phyloP scores from a whole-genome alignment of 768 basidiomycete species.

The Rickenella mellea region DNA sequence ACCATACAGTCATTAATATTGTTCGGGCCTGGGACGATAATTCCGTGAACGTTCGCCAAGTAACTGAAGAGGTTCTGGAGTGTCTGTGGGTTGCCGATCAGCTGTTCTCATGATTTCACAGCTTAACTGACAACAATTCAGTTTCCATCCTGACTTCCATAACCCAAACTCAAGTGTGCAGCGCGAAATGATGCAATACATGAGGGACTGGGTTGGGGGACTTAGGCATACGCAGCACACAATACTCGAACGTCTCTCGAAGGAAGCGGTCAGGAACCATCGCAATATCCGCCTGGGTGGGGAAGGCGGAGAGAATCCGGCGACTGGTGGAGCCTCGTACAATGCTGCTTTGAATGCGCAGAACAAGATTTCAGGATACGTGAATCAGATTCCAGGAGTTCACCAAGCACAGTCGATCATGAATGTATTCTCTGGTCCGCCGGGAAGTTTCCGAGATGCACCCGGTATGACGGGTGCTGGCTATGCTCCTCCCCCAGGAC shows the following conservation, averaged over 20 bases:
- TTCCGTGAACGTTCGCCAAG: constrained; percentile 43
- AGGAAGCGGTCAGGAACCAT: constrained; percentile 62
- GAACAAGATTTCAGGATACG: constrained; percentile 35
- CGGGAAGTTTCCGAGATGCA: background rate
- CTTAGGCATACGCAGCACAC: constrained; percentile 39
- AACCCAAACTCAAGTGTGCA: constrained; percentile 55
- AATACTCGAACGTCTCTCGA: constrained; percentile 47
- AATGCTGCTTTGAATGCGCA: constrained; percentile 41
- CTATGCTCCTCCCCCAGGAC: constrained; percentile 7
- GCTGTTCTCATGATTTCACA: background rate
- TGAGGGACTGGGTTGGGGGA: constrained; percentile 51
- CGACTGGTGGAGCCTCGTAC: constrained; percentile 40
- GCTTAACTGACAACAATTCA: constrained; percentile 14
- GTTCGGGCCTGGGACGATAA: constrained; percentile 76
- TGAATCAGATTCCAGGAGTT: constrained; percentile 37
- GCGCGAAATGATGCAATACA: constrained; percentile 63
- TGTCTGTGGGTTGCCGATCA: constrained; percentile 43
- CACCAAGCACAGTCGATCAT: constrained; percentile 29
- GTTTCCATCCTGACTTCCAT: constrained; percentile 83
- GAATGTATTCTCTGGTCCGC: constrained; percentile 6
- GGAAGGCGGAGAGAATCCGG: constrained; percentile 36
- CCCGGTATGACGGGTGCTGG: constrained; percentile 19
- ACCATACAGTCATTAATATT: constrained; percentile 56
- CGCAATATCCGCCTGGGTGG: constrained; percentile 54
- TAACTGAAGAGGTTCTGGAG: constrained; percentile 55